These are phyloP conservation scores for Penicillium sp. DNA, from an alignment of 2,329 filamentous ascomycete species.

Conservation along the genomic window DNA sequence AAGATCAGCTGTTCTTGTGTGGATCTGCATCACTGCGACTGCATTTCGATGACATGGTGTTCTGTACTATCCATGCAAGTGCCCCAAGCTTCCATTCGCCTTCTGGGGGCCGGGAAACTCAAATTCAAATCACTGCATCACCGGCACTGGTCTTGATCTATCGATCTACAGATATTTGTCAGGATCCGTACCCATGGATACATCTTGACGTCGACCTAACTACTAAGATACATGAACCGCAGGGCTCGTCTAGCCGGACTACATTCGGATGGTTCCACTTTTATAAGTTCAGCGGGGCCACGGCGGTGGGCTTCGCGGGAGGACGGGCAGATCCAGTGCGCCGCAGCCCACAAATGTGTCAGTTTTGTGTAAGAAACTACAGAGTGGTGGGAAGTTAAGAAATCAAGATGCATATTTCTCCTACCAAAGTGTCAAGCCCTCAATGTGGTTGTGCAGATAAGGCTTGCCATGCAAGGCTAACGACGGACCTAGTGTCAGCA, in stretches of 20 bases:
- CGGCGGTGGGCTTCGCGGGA: background rate
- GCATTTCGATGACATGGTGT: too few relatives aligned
- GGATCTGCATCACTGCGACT: too few relatives aligned
- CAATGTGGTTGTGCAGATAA: background rate
- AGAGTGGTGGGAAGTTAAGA: background rate
- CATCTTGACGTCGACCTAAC: too few relatives aligned
- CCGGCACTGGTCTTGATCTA: background rate
- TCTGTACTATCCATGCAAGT: background rate
- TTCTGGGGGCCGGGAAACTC: too few relatives aligned
- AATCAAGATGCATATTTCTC: background rate
- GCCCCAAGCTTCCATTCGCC: background rate
- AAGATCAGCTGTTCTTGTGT: background rate
- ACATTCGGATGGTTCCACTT: slow-evolving; percentile 11
- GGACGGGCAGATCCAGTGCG: slow-evolving; percentile 6
- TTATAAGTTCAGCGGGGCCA: slow-evolving; percentile 7
- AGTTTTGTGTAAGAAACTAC: background rate
- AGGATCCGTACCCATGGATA: too few relatives aligned
- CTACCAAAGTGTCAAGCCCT: background rate
- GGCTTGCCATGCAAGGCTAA: slow-evolving; percentile 5
- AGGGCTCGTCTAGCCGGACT: too few relatives aligned
- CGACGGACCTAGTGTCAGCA: background rate
- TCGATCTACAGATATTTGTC: too few relatives aligned
- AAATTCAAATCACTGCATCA: background rate
- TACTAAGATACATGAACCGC: too few relatives aligned
- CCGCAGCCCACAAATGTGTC: background rate